Conservation (phyloP, 306 rosid species). For the Casuarina glauca region DNA sequence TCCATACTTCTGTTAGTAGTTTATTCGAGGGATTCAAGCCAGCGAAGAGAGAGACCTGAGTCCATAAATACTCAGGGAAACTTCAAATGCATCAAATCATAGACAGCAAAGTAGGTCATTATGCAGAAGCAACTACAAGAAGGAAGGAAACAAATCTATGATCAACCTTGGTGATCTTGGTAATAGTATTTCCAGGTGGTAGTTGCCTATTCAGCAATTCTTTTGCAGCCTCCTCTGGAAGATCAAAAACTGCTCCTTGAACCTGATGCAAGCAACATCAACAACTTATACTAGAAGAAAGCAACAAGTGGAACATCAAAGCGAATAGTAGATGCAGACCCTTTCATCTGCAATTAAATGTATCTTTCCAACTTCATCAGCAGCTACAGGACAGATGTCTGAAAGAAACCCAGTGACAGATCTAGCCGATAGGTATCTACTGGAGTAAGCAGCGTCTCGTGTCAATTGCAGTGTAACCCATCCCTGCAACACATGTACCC, state of each 20-base stretch:
- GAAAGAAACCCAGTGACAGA: conserved; percentile 94
- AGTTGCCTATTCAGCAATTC: conserved; percentile 68
- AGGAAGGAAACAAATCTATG: conserved; percentile 19
- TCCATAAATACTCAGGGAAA: conserved; percentile 4
- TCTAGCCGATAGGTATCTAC: conserved; percentile 84
- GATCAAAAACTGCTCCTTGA: conserved; percentile 96
- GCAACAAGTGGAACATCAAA: background rate
- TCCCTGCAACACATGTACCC: conserved; percentile 61
- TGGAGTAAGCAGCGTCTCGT: conserved; percentile 62
- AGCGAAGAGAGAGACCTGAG: conserved; percentile 3
- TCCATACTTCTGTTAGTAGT: conserved; percentile 21
- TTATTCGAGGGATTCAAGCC: conserved; percentile 1
- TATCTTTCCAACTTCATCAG: conserved; percentile 94
- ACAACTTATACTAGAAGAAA: conserved; percentile 21
- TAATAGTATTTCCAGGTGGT: conserved; percentile 74
- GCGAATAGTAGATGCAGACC: conserved; percentile 49
- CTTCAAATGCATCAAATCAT: background rate
- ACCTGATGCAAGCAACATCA: conserved; percentile 54
- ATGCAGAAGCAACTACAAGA: background rate
- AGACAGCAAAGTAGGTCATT: background rate
- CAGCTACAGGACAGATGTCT: conserved; percentile 86
- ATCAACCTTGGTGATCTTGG: conserved; percentile 78
- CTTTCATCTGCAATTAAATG: conserved; percentile 86
- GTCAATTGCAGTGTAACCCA: conserved; percentile 85
- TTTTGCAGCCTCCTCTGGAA: conserved; percentile 92